Base-by-base conservation (phyloP, 2,329 filamentous ascomycete genomes). In the Cyphellophora attinorum region DNA sequence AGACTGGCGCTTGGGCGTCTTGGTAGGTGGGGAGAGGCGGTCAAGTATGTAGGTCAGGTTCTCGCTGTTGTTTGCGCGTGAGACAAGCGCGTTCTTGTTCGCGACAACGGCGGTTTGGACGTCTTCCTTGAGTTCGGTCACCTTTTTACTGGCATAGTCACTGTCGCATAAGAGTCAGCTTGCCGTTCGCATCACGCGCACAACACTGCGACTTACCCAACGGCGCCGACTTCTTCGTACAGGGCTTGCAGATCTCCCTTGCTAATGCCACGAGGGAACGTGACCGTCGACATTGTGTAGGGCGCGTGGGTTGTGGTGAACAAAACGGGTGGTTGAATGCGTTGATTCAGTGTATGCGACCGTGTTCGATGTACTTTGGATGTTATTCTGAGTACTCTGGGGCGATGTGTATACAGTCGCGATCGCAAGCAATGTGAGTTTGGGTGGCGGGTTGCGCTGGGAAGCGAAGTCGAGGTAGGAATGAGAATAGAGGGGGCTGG, bases 101-200 rank as follows among this genome's bases (percentile, higher is more conserved):
- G 73, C 68, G 47, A 75, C 69, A 29, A 93, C 73, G 21, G 8
- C 8, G 21, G 8, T 25, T 25, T 25, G 8, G 8, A 25, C 8
- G 21, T n/a, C n/a, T 25, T 25, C 21, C 8, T n/a, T 8, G 8
- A 25, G 21, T n/a, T 25, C 21, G 21, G n/a, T n/a, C 8, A 25
- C 21, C 31, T 94, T 85, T 45, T 70, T 67, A 62, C 94, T 94
- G 27, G 40, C 28, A 40, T 41, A 45, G 29, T 45, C 47, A 33
- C 30, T 35, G 36, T 47, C 46, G 42, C 45, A 35, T 38, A 34
- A 12, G 29, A 25, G 43, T 49, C 23, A 49, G 45, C 41, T 36
- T 33, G n/a, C 21, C 35, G 35, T 41, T 38, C 27, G 29, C 28
- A 32, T 28, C 29, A 25, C 17, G 15, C 32, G 35, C 11, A 15